These are phyloP conservation scores for Trichoderma atrobrunneum DNA, from an alignment of 2,329 filamentous ascomycete genomes.

Conservation along the genomic window DNA sequence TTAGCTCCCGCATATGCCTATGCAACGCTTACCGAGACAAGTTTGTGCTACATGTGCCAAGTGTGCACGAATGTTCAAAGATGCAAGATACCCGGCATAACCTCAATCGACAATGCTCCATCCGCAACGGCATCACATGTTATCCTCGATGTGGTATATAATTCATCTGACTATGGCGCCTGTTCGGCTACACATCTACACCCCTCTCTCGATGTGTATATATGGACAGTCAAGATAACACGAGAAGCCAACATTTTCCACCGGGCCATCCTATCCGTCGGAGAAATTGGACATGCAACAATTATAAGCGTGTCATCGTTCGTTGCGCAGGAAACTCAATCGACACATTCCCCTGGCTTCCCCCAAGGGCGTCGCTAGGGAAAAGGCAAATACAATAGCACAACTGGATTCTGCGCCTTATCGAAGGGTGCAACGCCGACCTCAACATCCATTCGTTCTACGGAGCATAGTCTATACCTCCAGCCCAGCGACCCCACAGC, in stretches of 20 bases:
- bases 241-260: background rate
- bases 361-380: background rate
- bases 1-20: background rate
- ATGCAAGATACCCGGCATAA: background rate
- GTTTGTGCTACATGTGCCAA: background rate
- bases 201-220: background rate
- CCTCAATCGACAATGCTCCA: background rate
- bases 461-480: background rate
- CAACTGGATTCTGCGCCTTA: background rate
- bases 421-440: background rate
- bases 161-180: background rate
- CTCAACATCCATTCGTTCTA: background rate
- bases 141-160: background rate
- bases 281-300: background rate
- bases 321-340: background rate
- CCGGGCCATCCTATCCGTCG: background rate
- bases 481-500: conserved; percentile 13
- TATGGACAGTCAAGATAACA: background rate
- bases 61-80: background rate
- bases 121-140: background rate
- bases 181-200: background rate
- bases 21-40: conserved; percentile 5
- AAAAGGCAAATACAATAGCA: background rate
- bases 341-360: background rate
- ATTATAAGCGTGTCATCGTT: background rate